Evolutionary conservation across 2,329 filamentous ascomycete genomes (phyloP).

Genomic region (Pestalotiopsis sp.): DNA sequence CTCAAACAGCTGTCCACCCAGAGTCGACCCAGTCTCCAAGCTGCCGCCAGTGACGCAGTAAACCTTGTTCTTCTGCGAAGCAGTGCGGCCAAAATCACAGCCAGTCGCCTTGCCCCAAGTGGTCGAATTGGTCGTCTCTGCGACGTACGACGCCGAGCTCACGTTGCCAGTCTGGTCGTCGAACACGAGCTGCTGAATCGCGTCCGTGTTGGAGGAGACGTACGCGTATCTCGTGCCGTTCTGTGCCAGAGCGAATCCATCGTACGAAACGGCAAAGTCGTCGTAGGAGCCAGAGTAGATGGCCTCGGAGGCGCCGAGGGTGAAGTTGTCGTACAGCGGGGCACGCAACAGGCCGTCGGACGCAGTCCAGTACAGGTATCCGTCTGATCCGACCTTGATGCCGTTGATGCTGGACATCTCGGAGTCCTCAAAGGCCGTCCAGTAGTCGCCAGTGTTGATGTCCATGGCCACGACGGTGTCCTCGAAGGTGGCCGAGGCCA

Average conservation of each 20-base stretch:
- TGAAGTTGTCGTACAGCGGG: neutral
- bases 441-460: neutral
- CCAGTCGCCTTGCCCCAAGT: neutral
- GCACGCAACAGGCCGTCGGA: neutral
- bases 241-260: neutral
- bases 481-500: conserved; percentile 3
- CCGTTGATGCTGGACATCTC: neutral
- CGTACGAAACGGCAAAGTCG: neutral
- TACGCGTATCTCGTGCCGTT: neutral
- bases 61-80: conserved; percentile 4
- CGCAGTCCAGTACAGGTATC: neutral
- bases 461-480: conserved; percentile 1
- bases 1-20: neutral
- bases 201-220: neutral
- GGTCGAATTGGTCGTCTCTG: neutral
- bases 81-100: neutral
- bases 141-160: neutral
- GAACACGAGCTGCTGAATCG: conserved; percentile 2
- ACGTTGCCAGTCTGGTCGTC: neutral
- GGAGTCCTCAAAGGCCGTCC: neutral
- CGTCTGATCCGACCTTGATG: neutral
- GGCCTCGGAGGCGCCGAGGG: neutral
- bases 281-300: neutral
- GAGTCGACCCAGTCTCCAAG: neutral
- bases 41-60: neutral